Conservation (phyloP, 139 green algal genomes). For the Chlorella vulgaris region DNA sequence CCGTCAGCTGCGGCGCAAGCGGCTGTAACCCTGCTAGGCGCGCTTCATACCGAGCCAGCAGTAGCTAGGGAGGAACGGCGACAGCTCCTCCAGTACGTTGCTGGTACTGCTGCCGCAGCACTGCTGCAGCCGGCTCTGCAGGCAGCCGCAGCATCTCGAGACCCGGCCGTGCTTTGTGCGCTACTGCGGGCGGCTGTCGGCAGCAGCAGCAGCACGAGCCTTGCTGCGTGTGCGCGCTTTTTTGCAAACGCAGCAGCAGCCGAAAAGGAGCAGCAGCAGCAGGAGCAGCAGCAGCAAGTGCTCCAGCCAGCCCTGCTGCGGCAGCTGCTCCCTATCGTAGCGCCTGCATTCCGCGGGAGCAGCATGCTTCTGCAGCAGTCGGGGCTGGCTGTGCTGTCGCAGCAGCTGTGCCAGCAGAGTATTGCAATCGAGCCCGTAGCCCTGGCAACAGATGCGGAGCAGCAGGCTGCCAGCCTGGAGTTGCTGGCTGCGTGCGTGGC, state of each 20-base stretch:
- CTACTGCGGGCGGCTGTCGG: neutral
- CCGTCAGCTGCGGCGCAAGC: neutral
- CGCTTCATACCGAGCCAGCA: neutral
- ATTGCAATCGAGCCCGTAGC: neutral
- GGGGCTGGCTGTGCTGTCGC: conserved; percentile 13
- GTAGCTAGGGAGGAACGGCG: neutral
- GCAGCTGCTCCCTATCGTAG: conserved; percentile 8
- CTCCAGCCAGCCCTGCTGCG: neutral
- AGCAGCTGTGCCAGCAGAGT: conserved; percentile 15
- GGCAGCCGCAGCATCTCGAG: neutral
- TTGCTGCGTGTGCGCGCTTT: neutral
- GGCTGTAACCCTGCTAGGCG: neutral
- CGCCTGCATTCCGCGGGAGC: conserved; percentile 11
- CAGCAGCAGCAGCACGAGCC: neutral
- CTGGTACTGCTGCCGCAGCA: neutral
- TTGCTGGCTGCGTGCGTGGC: conserved; percentile 21
- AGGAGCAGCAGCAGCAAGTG: neutral
- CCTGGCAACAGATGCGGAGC: neutral
- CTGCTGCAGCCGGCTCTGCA: conserved; percentile 12
- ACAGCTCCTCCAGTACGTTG: neutral
- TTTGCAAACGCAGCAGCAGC: neutral
- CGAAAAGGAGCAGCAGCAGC: neutral
- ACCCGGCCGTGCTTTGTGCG: conserved; percentile 1
- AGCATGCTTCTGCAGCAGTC: conserved; percentile 12
- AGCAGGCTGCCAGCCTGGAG: neutral